Percentiles rank a stretch among this genome's conserved stretches.
Conservation (phyloP, 75 land plant genomes). For the Selaginella moellendorffii region DNA sequence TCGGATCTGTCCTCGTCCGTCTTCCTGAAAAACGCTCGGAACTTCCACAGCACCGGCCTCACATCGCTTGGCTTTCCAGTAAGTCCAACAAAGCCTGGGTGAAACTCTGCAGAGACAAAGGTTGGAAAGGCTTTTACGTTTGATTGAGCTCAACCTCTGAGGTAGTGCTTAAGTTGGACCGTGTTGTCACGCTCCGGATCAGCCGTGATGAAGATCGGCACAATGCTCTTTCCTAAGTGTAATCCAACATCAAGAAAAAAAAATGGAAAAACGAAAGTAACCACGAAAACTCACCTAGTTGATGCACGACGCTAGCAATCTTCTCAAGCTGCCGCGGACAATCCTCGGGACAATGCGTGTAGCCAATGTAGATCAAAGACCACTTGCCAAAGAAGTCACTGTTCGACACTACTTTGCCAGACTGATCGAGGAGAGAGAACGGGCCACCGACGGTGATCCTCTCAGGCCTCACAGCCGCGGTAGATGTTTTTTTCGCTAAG, state of each 20-base stretch:
- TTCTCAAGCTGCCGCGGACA: conserved; percentile 49
- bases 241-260: not conserved
- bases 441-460: conserved; percentile 42
- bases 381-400: conserved; percentile 39
- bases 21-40: not conserved
- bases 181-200: conserved; percentile 4
- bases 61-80: conserved; percentile 6
- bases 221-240: not conserved
- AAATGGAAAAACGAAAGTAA: not conserved
- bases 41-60: conserved; percentile 2
- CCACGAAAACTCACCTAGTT: not conserved
- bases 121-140: not conserved
- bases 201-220: not conserved
- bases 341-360: conserved; percentile 69
- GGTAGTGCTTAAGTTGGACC: not conserved
- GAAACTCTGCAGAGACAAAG: not conserved
- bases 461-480: not conserved
- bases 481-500: not conserved
- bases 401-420: conserved; percentile 32
- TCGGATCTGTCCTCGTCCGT: not conserved
- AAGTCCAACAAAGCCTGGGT: not conserved
- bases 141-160: not conserved
- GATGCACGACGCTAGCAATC: conserved; percentile 28
- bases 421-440: conserved; percentile 33
- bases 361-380: conserved; percentile 65